phyloP scores from a whole-genome alignment of 139 green algal genomes.

The Spirogloea muscicola region DNA sequence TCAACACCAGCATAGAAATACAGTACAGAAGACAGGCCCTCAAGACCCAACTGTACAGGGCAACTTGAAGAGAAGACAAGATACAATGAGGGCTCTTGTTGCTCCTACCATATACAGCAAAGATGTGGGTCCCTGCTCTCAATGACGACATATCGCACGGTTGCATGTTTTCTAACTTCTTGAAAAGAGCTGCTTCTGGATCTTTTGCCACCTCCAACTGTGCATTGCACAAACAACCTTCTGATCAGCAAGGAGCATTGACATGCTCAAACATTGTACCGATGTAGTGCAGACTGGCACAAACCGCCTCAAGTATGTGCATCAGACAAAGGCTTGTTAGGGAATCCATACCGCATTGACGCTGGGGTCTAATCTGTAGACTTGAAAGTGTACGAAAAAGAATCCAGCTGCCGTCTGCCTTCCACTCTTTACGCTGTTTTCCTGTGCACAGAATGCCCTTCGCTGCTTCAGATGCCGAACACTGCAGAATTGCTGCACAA shows the following conservation, averaged over 20 bases:
- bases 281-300: too few relatives aligned
- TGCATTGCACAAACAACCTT: too few relatives aligned
- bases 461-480: not conserved
- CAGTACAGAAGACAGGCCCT: too few relatives aligned
- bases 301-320: too few relatives aligned
- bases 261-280: too few relatives aligned
- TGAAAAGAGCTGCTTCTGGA: slow-evolving; percentile 34
- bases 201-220: slow-evolving; percentile 41
- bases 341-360: slow-evolving; percentile 36
- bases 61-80: too few relatives aligned
- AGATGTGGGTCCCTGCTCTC: slow-evolving; percentile 28
- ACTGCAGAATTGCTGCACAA: not conserved
- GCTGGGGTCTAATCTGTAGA: slow-evolving; percentile 38
- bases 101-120: slow-evolving; percentile 44
- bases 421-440: slow-evolving; percentile 37
- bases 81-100: too few relatives aligned
- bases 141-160: slow-evolving; percentile 22
- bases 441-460: not conserved
- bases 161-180: slow-evolving; percentile 21
- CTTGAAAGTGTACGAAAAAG: slow-evolving; percentile 38
- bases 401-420: slow-evolving; percentile 38
- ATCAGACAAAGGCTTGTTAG: too few relatives aligned
- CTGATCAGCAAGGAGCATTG: too few relatives aligned
- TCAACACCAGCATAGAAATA: too few relatives aligned
- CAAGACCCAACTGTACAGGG: too few relatives aligned